A percentile compares a stretch with the other conserved stretches of the same genome.
phyloP scores from a whole-genome alignment of 768 basidiomycete species.

The Tulasnella sp. region DNA sequence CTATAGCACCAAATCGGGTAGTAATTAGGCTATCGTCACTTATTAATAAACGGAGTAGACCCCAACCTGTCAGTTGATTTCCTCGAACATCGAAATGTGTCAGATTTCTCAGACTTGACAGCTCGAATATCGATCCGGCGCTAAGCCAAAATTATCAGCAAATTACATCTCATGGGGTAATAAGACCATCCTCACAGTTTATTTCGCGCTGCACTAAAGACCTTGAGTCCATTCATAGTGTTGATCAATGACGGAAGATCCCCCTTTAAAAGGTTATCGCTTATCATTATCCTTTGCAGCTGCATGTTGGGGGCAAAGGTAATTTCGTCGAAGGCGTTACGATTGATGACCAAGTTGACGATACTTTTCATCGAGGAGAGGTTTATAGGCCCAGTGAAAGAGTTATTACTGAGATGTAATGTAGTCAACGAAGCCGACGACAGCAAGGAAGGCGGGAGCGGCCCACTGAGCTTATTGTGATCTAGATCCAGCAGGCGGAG shows the following conservation, averaged over 20 bases:
- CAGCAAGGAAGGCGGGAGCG: slow-evolving; percentile 2
- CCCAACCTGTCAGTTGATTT: slow-evolving; percentile 4
- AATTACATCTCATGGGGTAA: background rate
- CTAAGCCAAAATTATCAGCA: background rate
- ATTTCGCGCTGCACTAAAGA: slow-evolving; percentile 8
- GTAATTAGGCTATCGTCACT: background rate
- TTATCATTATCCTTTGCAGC: background rate
- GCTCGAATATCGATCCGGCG: slow-evolving; percentile 9
- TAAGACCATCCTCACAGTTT: slow-evolving; percentile 2
- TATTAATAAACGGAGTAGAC: background rate
- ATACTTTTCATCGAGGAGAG: slow-evolving; percentile 3
- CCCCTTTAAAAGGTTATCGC: slow-evolving; percentile 1
- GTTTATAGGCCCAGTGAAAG: background rate
- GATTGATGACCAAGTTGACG: background rate
- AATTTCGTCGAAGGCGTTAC: background rate
- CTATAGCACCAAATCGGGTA: background rate
- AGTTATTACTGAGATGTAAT: slow-evolving; percentile 3
- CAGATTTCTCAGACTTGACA: background rate
- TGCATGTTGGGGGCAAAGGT: background rate
- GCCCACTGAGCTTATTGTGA: background rate
- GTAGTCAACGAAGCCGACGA: background rate
- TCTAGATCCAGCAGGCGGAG: background rate
- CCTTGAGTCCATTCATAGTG: background rate
- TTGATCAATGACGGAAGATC: slow-evolving; percentile 1
- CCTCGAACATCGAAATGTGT: slow-evolving; percentile 1